Evolutionary conservation across 2,329 filamentous ascomycete genomes (phyloP), one percentile per base, ranked within the genome.

Genomic region (Penicillium sp.): DNA sequence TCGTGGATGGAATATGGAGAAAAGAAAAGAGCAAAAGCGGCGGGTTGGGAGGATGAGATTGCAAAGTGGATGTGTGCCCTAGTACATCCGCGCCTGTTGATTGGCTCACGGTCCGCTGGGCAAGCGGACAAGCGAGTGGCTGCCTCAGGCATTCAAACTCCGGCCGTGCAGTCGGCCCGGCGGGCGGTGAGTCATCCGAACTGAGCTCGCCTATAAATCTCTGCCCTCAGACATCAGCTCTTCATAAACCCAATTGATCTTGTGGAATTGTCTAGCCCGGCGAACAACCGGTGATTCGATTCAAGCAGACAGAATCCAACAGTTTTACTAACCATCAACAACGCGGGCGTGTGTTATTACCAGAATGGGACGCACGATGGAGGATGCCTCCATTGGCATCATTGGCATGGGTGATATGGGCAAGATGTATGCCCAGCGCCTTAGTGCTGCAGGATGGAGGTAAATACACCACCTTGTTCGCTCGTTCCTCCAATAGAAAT

Each of bases 401-500:
- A 99, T 99, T 71, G 94, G 94, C 55, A 97, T 99, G 92, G 94
- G 94, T 60, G 93, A 97, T 68, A 99, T 99, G 94, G 94, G 94
- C 68, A 96, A 88, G 82, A 95, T 99, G 91, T 99, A 99, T 75
- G 90, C 94, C 68, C 85, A 88, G 68, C 85, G 86, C 69, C 84
- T 99, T 67, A 91, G 90, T 74, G 84, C 85, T 69, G 94, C 93
- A 69, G 94, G 94, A 68, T 99, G 94, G 93, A 97, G 90, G 94
- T 97, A 89, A 85, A 79, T 66, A 36, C 40, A 27, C 52, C 52
- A 61, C 55, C 53, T 46, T 15, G 45, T 44, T n/a, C 43, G 44
- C 27, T 30, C 23, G 20, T 33, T 34, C 30, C n/a, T n/a, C n/a
- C n/a, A n/a, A 23, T 26, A 23, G 21, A n/a, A n/a, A 39, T 30